Base-by-base conservation (phyloP, 345 rosid genomes). In the Mangifera indica region DNA sequence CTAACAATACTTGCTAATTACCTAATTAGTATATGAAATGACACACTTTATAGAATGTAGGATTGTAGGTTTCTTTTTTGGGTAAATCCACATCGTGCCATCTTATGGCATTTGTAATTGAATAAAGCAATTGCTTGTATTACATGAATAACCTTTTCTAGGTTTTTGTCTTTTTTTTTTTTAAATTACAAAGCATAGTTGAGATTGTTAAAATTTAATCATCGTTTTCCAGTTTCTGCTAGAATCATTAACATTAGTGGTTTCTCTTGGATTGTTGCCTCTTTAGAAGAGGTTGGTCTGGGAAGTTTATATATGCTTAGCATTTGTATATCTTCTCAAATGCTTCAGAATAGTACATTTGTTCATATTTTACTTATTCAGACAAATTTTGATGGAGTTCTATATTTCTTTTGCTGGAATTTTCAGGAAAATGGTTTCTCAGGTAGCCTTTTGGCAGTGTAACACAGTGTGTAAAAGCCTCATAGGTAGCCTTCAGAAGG, bases 341-440 rank as follows among this genome's bases (percentile, higher is more conserved):
- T 66, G 45, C 34, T 64, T 69, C 59, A 44, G 40, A 46, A 2
- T 29, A 67, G 48, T 45, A 24, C 25, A 40, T 32, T 57, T 29
- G 0, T 63, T 37, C 46, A 37, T 55, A n/a, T 52, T 58, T 37
- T 17, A 13, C 22, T 45, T 74, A 54, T 51, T 66, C 25, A 60
- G 67, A 22, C 48, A 11, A 20, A 22, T 10, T 55, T 22, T 60
- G 55, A 66, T 44, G 53, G 59, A 51, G 57, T 53, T 70, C 18
- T 8, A 34, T 56, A 22, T 44, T 45, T 59, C 7, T 24, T 48
- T 5, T 25, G 46, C 20, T 20, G 67, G 66, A 45, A 59, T 34
- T 73, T 73, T 72, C 77, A 66, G 70, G 71, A n/a, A 18, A 21
- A 21, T 22, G 32, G 67, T 48, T 29, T 29, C 32, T 29, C 49